Evolutionary conservation across 139 green algal genomes (phyloP).

Genomic region (Chlorella sp.): DNA sequence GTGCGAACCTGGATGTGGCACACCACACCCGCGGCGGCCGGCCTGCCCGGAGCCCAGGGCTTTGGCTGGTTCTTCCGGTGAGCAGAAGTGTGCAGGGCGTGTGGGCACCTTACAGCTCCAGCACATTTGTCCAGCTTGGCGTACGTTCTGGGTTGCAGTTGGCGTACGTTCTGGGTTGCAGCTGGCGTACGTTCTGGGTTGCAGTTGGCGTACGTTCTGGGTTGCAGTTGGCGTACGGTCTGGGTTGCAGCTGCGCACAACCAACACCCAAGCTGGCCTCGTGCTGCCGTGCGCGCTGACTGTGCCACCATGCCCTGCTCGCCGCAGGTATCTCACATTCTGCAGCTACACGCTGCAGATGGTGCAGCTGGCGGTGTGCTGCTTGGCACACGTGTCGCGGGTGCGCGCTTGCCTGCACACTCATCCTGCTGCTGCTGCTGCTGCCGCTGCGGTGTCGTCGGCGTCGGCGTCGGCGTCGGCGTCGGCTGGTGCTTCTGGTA

Average conservation of each 20-base stretch:
- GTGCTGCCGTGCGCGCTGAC: too few relatives aligned
- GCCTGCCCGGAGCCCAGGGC: conserved; percentile 64
- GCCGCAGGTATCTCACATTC: conserved; percentile 81
- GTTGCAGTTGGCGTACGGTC: too few relatives aligned
- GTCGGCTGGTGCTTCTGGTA: too few relatives aligned
- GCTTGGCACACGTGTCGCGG: conserved; percentile 37
- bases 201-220: too few relatives aligned
- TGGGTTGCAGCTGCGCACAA: too few relatives aligned
- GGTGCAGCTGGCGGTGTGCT: conserved; percentile 55
- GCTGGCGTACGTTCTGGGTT: neutral
- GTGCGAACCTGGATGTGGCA: conserved; percentile 74
- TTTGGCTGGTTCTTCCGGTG: conserved; percentile 84
- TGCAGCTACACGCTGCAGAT: conserved; percentile 74
- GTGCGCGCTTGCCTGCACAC: neutral
- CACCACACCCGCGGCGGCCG: conserved; percentile 50
- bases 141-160: neutral
- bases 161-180: neutral
- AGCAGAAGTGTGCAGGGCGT: too few relatives aligned
- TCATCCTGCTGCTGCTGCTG: neutral
- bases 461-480: too few relatives aligned
- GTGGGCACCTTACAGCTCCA: too few relatives aligned
- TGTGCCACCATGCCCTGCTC: too few relatives aligned
- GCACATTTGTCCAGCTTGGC: too few relatives aligned
- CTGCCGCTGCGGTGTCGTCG: neutral
- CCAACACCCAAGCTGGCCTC: too few relatives aligned